A percentile compares a stretch with the other conserved stretches of the same genome.
Conservation (phyloP, 257 asterid genomes). For the Asclepias syriaca region DNA sequence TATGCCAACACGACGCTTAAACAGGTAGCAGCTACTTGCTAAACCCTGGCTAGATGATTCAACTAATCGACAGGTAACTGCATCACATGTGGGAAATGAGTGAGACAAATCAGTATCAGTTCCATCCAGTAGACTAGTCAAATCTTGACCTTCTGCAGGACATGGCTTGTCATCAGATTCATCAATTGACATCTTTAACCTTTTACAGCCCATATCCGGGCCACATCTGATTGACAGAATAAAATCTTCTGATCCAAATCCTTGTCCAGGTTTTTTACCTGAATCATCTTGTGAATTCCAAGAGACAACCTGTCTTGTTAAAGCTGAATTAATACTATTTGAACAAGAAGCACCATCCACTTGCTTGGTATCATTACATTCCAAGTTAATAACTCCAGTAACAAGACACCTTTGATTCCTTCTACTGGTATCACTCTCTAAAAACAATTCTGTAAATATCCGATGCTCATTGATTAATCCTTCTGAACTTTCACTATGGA, state of each 20-base stretch:
- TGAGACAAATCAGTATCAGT: conserved; percentile 32
- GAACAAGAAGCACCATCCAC: conserved; percentile 33
- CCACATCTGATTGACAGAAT: conserved; percentile 25
- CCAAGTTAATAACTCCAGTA: conserved; percentile 36
- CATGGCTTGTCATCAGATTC: conserved; percentile 37
- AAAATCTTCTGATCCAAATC: conserved; percentile 27
- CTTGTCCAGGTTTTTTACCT: conserved; percentile 25
- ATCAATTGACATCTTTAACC: conserved; percentile 30
- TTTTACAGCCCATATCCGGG: conserved; percentile 21
- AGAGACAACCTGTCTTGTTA: conserved; percentile 41
- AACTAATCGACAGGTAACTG: conserved; percentile 48
- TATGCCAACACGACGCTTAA: conserved; percentile 28
- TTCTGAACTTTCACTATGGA: conserved; percentile 61
- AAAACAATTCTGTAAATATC: conserved; percentile 61
- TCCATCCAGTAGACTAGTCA: conserved; percentile 39
- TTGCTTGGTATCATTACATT: conserved; percentile 27
- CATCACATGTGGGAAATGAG: conserved; percentile 29
- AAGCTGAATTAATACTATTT: conserved; percentile 48
- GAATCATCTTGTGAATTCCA: conserved; percentile 30
- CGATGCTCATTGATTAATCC: conserved; percentile 56
- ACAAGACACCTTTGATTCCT: conserved; percentile 34
- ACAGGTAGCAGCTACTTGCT: conserved; percentile 47
- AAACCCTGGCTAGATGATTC: conserved; percentile 72
- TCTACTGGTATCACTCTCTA: conserved; percentile 32
- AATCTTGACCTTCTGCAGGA: conserved; percentile 29